A percentile compares a stretch with the other conserved stretches of the same genome.
Conservation (phyloP, 805 yeast genomes). For the Huiozyma naganishii region DNA sequence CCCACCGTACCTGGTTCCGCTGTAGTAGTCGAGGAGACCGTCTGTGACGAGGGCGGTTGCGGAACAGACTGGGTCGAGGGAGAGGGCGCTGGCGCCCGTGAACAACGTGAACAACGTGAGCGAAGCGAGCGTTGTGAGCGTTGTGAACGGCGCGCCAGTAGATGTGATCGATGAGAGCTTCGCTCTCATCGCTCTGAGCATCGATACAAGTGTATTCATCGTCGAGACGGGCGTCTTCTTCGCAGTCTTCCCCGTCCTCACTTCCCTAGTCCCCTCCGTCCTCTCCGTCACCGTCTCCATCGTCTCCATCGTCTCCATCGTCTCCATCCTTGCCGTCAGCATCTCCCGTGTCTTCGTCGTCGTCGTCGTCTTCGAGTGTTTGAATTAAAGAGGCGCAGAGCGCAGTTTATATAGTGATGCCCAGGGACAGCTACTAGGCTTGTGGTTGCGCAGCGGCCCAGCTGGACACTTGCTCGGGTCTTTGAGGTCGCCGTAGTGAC, state of each 20-base stretch:
- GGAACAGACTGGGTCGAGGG: constrained; percentile 38
- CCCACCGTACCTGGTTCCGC: constrained; percentile 51
- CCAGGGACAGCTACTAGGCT: too few species aligned
- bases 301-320: neutral
- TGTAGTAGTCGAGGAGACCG: constrained; percentile 60
- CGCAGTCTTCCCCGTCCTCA: neutral
- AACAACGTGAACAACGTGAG: constrained; percentile 10
- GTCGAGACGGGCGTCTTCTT: neutral
- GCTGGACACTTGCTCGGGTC: too few species aligned
- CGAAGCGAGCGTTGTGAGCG: neutral
- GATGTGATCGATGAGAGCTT: neutral
- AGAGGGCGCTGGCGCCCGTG: constrained; percentile 31
- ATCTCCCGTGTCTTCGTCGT: neutral
- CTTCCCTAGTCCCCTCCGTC: constrained; percentile 2
- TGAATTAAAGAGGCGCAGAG: too few species aligned
- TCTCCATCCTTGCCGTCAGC: neutral
- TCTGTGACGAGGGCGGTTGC: constrained; percentile 47
- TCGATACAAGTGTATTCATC: neutral
- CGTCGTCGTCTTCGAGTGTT: neutral
- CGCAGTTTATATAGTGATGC: too few species aligned
- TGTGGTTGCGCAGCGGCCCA: too few species aligned
- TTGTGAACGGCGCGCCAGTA: neutral
- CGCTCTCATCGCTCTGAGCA: neutral
- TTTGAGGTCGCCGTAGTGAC: too few species aligned
- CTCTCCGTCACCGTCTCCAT: neutral